These are phyloP conservation scores for Carex parvula DNA, from an alignment of 176 grass and related monocot species.

Conservation along the genomic window DNA sequence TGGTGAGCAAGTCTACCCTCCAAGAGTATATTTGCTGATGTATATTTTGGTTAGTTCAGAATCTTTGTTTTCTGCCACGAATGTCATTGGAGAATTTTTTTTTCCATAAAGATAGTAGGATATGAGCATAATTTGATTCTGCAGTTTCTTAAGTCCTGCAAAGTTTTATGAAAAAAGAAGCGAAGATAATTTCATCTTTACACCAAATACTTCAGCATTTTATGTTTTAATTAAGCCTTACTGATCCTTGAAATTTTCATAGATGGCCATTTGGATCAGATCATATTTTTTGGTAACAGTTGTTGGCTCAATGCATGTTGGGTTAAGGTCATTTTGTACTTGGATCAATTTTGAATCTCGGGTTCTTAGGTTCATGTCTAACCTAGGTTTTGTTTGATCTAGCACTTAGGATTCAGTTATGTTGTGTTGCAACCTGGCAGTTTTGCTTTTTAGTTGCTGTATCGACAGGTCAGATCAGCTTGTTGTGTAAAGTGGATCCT, in stretches of 20 bases:
- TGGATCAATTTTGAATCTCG: not conserved
- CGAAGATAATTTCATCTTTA: not conserved
- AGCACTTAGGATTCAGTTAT: not conserved
- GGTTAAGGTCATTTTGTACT: not conserved
- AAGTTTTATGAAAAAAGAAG: not conserved
- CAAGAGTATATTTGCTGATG: not conserved
- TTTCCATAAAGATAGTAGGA: not conserved
- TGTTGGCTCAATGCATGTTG: not conserved
- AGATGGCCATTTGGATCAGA: not conserved
- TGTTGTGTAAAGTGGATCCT: not conserved
- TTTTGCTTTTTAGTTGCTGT: not conserved
- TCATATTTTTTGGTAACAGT: not conserved
- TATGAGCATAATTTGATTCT: not conserved
- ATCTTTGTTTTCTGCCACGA: not conserved
- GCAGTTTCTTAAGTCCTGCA: not conserved
- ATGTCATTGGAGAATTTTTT: not conserved
- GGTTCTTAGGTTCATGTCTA: not conserved
- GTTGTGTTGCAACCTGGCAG: too few species aligned
- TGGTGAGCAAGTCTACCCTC: constrained; percentile 15
- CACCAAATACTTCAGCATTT: not conserved
- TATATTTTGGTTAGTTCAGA: not conserved
- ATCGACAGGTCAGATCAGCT: not conserved
- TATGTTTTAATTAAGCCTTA: not conserved
- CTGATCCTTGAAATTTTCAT: not conserved
- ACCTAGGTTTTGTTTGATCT: not conserved